phyloP scores from a whole-genome alignment of 2,329 filamentous ascomycete species.

The Xylaria sp. region DNA sequence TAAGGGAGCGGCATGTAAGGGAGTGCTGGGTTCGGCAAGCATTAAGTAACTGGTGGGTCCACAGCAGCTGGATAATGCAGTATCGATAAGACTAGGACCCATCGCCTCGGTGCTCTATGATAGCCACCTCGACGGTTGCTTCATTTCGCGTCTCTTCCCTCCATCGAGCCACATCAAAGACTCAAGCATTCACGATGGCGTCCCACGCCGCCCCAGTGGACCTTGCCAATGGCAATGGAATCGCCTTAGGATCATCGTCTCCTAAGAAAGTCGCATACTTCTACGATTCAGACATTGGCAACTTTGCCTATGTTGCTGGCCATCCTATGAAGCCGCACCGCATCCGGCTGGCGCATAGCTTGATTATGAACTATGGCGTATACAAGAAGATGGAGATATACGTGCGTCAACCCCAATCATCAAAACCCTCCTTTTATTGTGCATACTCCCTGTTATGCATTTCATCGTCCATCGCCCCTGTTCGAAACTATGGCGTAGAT shows the following conservation, averaged over 20 bases:
- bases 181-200: constrained; percentile 54
- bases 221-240: constrained; percentile 64
- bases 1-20: too few relatives aligned
- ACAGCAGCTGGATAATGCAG: neutral
- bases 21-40: too few relatives aligned
- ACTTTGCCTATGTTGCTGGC: constrained; percentile 95
- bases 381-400: constrained; percentile 98
- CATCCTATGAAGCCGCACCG: constrained; percentile 99
- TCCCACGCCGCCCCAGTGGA: constrained; percentile 58
- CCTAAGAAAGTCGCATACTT: constrained; percentile 95
- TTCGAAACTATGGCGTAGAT: neutral
- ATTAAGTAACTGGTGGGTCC: neutral
- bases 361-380: constrained; percentile 95
- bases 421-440: neutral
- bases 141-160: constrained; percentile 31
- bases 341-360: constrained; percentile 90
- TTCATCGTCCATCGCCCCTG: neutral
- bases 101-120: constrained; percentile 10
- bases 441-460: neutral
- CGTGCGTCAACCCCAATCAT: constrained; percentile 60
- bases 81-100: constrained; percentile 13
- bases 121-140: constrained; percentile 16
- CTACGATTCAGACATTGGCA: constrained; percentile 97
- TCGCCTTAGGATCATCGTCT: constrained; percentile 57
- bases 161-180: constrained; percentile 7